A percentile compares a stretch with the other conserved stretches of the same genome.
phyloP scores from a whole-genome alignment of 768 basidiomycete genomes.

The Phallus indusiatus region DNA sequence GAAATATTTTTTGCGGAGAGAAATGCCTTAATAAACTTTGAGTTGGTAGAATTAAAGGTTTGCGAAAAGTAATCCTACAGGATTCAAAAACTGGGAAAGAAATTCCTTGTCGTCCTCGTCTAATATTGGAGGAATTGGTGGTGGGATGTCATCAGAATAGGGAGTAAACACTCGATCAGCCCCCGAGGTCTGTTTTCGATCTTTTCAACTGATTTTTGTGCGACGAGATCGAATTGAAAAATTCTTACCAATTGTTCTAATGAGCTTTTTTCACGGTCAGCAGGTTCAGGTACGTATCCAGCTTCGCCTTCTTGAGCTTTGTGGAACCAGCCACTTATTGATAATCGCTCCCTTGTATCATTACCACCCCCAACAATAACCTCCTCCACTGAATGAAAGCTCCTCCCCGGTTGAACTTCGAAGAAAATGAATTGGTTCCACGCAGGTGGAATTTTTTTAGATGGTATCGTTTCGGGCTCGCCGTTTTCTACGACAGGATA shows the following conservation, averaged over 20 bases:
- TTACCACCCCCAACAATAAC: conserved; percentile 70
- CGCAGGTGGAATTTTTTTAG: conserved; percentile 61
- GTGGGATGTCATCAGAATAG: conserved; percentile 30
- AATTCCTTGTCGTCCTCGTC: conserved; percentile 54
- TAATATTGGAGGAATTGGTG: conserved; percentile 46
- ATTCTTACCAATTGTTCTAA: conserved; percentile 83
- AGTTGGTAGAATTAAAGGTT: neutral
- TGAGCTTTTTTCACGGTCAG: conserved; percentile 57
- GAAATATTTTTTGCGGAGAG: conserved; percentile 74
- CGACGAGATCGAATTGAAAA: neutral
- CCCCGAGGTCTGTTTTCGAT: conserved; percentile 15
- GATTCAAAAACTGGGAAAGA: conserved; percentile 79
- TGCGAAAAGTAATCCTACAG: conserved; percentile 27
- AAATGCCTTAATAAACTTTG: conserved; percentile 35
- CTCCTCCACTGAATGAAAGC: conserved; percentile 96
- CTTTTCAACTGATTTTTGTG: neutral
- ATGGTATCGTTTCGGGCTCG: conserved; percentile 59
- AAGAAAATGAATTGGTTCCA: conserved; percentile 90
- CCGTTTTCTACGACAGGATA: conserved; percentile 68
- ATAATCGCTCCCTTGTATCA: conserved; percentile 67
- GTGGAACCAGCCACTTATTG: conserved; percentile 97
- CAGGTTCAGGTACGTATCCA: conserved; percentile 55
- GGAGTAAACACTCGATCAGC: conserved; percentile 26
- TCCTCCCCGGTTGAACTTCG: conserved; percentile 88
- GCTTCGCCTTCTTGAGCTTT: conserved; percentile 85